A percentile compares a stretch with the other conserved stretches of the same genome.
Conservation (phyloP, 305 asterid genomes). For the Fraxinus nigra region DNA sequence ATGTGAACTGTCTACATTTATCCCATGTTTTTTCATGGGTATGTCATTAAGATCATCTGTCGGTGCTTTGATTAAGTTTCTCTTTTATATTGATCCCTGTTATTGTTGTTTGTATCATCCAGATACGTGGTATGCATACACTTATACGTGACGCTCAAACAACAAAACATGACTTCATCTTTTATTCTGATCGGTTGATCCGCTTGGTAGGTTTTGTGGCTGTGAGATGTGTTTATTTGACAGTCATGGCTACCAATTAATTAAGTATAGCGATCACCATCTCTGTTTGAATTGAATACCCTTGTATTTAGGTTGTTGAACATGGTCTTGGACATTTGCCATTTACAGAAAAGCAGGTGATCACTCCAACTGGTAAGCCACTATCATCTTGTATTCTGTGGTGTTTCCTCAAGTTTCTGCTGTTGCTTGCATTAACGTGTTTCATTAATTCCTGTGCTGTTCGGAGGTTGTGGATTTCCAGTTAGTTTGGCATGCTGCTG, state of each 20-base stretch:
- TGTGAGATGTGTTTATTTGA: slow-evolving; percentile 18
- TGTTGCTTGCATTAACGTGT: not conserved
- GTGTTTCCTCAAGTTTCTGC: slow-evolving; percentile 3
- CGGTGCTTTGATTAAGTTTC: slow-evolving; percentile 3
- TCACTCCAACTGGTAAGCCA: slow-evolving; percentile 91
- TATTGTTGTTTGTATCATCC: slow-evolving; percentile 20
- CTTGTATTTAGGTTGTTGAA: slow-evolving; percentile 79
- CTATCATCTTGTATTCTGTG: slow-evolving; percentile 19
- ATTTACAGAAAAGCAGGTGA: slow-evolving; percentile 95
- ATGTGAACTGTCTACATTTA: slow-evolving; percentile 7
- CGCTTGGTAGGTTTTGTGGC: slow-evolving; percentile 47
- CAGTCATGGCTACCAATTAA: not conserved
- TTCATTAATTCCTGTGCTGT: slow-evolving; percentile 5
- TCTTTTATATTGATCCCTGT: not conserved
- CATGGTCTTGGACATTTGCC: slow-evolving; percentile 99
- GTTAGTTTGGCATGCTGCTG: slow-evolving; percentile 1
- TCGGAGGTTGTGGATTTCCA: slow-evolving; percentile 19
- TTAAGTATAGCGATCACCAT: not conserved
- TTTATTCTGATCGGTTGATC: slow-evolving; percentile 61
- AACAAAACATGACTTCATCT: slow-evolving; percentile 62
- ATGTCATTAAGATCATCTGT: not conserved
- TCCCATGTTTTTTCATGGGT: not conserved
- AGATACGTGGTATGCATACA: slow-evolving; percentile 78
- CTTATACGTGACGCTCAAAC: slow-evolving; percentile 70
- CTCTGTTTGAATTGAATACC: slow-evolving; percentile 2